Percentiles rank a stretch among this genome's conserved stretches.
Evolutionary conservation across 2,329 filamentous ascomycete genomes (phyloP).

Genomic region (Exophiala viscosa): DNA sequence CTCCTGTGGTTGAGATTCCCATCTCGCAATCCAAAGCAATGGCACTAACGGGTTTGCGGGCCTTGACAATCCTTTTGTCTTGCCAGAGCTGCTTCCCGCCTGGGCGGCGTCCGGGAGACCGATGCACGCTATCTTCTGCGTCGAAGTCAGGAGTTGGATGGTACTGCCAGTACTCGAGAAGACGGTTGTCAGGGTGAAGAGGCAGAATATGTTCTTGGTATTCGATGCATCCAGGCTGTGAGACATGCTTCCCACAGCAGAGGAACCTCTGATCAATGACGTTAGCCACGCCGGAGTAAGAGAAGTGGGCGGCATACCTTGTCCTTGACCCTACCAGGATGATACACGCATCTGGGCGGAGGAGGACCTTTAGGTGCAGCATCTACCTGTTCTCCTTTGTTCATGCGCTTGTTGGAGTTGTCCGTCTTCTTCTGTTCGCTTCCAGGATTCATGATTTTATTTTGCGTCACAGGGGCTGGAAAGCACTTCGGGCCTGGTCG

Average conservation of each 20-base stretch:
- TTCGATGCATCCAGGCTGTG: constrained; percentile 8
- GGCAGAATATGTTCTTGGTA: constrained; percentile 1
- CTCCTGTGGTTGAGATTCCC: constrained; percentile 44
- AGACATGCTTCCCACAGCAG: constrained; percentile 13
- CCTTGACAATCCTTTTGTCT: background rate
- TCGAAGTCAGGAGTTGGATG: constrained; percentile 4
- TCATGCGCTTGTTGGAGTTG: background rate
- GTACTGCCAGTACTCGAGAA: constrained; percentile 7
- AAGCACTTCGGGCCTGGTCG: background rate
- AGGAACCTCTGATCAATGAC: constrained; percentile 2
- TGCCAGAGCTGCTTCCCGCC: background rate
- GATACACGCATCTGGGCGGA: constrained; percentile 3
- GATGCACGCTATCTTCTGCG: background rate
- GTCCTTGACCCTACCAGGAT: background rate
- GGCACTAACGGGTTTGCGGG: constrained; percentile 14
- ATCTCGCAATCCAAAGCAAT: constrained; percentile 57
- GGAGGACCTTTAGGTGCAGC: background rate
- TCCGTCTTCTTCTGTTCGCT: background rate
- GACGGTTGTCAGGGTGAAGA: background rate
- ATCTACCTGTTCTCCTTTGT: background rate
- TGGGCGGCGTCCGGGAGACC: background rate
- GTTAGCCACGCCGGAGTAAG: background rate
- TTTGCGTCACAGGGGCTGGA: background rate
- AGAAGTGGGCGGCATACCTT: background rate
- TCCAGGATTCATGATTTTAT: background rate